phyloP scores from a whole-genome alignment of 2,329 filamentous ascomycete genomes.

The Metarhizium sp. region DNA sequence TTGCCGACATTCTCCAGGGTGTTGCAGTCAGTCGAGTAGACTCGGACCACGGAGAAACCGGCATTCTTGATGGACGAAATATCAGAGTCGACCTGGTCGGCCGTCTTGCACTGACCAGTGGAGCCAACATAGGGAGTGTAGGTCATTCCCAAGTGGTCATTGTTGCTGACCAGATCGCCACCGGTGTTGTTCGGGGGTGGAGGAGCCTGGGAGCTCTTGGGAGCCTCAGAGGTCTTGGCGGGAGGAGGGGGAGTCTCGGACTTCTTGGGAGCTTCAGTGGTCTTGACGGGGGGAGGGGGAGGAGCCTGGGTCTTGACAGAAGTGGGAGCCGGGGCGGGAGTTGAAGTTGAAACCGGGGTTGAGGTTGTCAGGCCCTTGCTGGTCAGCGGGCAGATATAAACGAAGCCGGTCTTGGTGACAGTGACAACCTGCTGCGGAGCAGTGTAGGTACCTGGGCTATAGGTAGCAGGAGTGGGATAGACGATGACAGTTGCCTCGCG shows the following conservation, averaged over 20 bases:
- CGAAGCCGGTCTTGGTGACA: constrained; percentile 56
- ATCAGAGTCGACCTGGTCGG: constrained; percentile 47
- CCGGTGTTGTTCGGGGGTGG: constrained; percentile 6
- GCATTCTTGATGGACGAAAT: constrained; percentile 51
- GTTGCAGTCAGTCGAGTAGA: constrained; percentile 89
- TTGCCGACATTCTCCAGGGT: constrained; percentile 66
- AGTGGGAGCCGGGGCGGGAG: constrained; percentile 11
- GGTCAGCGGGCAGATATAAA: constrained; percentile 63
- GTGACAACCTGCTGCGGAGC: constrained; percentile 58
- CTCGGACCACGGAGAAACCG: constrained; percentile 64
- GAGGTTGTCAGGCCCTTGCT: constrained; percentile 28
- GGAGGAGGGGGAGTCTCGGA: background rate
- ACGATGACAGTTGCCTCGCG: constrained; percentile 45
- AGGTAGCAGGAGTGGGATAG: constrained; percentile 56
- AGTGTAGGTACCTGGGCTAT: constrained; percentile 64
- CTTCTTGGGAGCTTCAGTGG: too few relatives aligned
- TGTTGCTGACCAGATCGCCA: constrained; percentile 28
- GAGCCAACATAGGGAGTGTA: constrained; percentile 63
- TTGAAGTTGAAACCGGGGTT: constrained; percentile 18
- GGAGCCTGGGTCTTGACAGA: constrained; percentile 6
- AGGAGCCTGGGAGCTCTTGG: background rate
- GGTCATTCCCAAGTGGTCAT: constrained; percentile 62
- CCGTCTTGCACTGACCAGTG: constrained; percentile 55
- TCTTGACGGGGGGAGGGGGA: background rate
- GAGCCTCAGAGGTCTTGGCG: too few relatives aligned